Evolutionary conservation across 2,329 filamentous ascomycete genomes (phyloP), one percentile per base, ranked within the genome.

Genomic region (Lachnellula willkommii): DNA sequence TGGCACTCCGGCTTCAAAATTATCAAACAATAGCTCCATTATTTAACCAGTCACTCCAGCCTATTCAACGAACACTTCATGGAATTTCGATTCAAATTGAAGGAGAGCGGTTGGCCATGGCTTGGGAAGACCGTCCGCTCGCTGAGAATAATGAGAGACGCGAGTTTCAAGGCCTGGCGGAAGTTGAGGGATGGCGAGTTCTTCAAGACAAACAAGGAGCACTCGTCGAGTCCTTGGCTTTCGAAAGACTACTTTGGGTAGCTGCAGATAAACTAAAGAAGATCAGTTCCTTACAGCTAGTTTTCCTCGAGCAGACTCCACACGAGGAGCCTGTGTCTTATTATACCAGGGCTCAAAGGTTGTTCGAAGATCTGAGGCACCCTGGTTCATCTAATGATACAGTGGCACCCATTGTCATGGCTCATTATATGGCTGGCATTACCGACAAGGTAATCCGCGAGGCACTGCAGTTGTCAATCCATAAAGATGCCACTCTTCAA

Each of bases 21-120:
- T 79, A 76, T 52, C 72, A 71, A n/a, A 82, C 81, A 2, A 72
- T 84, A 6, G 66, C 70, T 5, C 61, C 66, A 15, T 53, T 69
- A 15, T 73, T 74, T 32, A 67, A 68, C 50, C n/a, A 50, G 7
- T 55, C 58, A 14, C 6, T 60, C 5, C 58, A 59, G 20, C 51
- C 50, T 22, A 35, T 64, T 4, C 62, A 61, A 22, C 76, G 79
- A 40, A 80, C 81, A 3, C 74, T 86, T 1, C 69, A 73, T n/a
- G 79, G 80, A 0, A 74, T 82, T 2, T 76, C 73, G 57, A 75
- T 71, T 14, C 79, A 84, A 60, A 68, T 76, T 2, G 82, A 86
- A 62, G 82, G 82, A 7, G 82, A 85, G 63, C 70, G 72, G 20
- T 66, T 83, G 22, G 71, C 78, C 1, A 73, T 78, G 65, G 64